These are phyloP conservation scores for Asclepias syriaca DNA, from an alignment of 257 asterid species.

Conservation along the genomic window DNA sequence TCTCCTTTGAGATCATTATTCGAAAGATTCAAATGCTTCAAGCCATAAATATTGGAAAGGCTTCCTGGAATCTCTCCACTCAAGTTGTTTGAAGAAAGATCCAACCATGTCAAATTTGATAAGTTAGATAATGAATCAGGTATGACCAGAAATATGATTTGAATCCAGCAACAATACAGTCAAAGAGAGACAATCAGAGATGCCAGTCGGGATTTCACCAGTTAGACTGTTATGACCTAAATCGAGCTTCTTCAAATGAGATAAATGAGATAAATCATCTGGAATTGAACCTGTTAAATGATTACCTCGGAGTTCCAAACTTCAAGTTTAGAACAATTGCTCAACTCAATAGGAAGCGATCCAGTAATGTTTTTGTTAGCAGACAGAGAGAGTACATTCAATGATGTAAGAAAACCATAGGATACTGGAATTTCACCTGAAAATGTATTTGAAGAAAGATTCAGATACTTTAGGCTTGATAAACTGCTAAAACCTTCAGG, in stretches of 20 bases:
- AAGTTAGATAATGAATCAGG: slow-evolving; percentile 47
- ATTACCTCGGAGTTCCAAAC: slow-evolving; percentile 48
- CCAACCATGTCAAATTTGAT: slow-evolving; percentile 35
- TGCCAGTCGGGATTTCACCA: slow-evolving; percentile 50
- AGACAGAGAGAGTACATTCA: slow-evolving; percentile 42
- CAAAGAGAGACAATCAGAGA: slow-evolving; percentile 59
- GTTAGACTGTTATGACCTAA: slow-evolving; percentile 53
- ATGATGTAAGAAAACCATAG: slow-evolving; percentile 60
- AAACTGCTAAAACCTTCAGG: slow-evolving; percentile 90
- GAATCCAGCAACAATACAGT: slow-evolving; percentile 42
- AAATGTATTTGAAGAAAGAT: slow-evolving; percentile 59
- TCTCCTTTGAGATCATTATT: slow-evolving; percentile 61
- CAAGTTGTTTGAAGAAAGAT: slow-evolving; percentile 53
- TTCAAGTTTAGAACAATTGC: slow-evolving; percentile 57
- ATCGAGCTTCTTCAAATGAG: slow-evolving; percentile 56
- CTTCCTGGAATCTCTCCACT: slow-evolving; percentile 51
- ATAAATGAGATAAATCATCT: slow-evolving; percentile 39
- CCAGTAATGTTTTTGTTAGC: slow-evolving; percentile 46
- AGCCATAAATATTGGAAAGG: slow-evolving; percentile 39
- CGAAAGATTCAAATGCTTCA: slow-evolving; percentile 52
- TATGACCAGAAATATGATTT: slow-evolving; percentile 57
- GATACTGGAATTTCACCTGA: slow-evolving; percentile 58
- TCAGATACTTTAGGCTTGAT: slow-evolving; percentile 54
- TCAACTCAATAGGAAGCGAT: slow-evolving; percentile 50
- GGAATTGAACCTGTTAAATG: slow-evolving; percentile 45